phyloP scores from a whole-genome alignment of 768 basidiomycete species.

The Leccinum barrowsii region DNA sequence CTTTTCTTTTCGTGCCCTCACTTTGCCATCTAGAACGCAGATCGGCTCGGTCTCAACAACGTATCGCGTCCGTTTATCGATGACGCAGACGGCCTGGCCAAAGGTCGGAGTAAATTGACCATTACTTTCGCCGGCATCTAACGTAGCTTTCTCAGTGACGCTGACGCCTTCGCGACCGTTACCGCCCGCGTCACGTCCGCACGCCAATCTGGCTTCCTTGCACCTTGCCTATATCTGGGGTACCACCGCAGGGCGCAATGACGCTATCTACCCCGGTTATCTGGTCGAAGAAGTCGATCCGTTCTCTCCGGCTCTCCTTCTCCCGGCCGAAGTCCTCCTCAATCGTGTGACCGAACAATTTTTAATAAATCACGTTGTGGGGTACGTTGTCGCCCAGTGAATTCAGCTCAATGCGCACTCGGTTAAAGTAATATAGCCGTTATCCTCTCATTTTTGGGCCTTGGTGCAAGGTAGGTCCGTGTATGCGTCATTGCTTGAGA shows the following conservation, averaged over 20 bases:
- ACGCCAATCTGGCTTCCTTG: constrained; percentile 33
- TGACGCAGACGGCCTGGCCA: constrained; percentile 39
- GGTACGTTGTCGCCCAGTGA: constrained; percentile 35
- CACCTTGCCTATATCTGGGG: constrained; percentile 43
- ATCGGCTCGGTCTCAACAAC: constrained; percentile 51
- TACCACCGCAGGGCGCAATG: constrained; percentile 14
- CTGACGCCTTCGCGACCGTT: constrained; percentile 38
- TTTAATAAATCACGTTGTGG: constrained; percentile 54
- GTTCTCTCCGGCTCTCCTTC: constrained; percentile 51
- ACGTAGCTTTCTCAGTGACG: constrained; percentile 32
- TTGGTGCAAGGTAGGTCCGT: constrained; percentile 52
- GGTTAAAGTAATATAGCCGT: constrained; percentile 40
- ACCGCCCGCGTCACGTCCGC: constrained; percentile 24
- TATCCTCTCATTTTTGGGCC: constrained; percentile 77
- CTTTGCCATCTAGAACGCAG: constrained; percentile 47
- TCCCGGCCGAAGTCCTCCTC: constrained; percentile 52
- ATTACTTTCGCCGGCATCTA: constrained; percentile 4
- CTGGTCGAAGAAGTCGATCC: constrained; percentile 39
- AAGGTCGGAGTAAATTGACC: constrained; percentile 32
- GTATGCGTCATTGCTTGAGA: constrained; percentile 6
- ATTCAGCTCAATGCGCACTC: constrained; percentile 8
- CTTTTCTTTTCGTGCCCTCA: constrained; percentile 11
- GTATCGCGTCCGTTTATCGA: constrained; percentile 54
- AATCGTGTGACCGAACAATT: constrained; percentile 53
- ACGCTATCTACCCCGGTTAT: constrained; percentile 20